Conservation (phyloP, 2,329 filamentous ascomycete genomes). For the Pyrenochaeta sp. region DNA sequence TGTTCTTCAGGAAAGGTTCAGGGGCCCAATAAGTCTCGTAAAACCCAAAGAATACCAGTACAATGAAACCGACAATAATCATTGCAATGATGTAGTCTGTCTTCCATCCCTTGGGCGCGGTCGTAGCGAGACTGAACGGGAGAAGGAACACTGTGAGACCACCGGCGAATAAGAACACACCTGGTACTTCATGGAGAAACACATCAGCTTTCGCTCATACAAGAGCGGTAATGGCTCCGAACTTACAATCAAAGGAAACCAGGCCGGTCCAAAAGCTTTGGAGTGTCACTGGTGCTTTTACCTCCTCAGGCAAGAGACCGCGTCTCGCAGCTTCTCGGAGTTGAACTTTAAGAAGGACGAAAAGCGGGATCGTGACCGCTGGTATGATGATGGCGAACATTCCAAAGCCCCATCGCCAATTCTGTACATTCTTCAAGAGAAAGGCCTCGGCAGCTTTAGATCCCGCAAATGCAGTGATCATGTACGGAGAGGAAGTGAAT, state of each 20-base stretch:
- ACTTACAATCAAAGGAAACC: slow-evolving; percentile 33
- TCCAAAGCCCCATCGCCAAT: slow-evolving; percentile 72
- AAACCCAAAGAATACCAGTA: slow-evolving; percentile 56
- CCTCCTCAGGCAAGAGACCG: slow-evolving; percentile 57
- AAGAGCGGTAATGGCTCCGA: too few species aligned
- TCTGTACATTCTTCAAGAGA: slow-evolving; percentile 57
- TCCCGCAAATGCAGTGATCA: slow-evolving; percentile 69
- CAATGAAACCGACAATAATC: slow-evolving; percentile 57
- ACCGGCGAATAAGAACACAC: slow-evolving; percentile 53
- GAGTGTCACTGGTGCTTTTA: slow-evolving; percentile 52
- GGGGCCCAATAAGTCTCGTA: slow-evolving; percentile 61
- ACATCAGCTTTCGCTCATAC: slow-evolving; percentile 1
- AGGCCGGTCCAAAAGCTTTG: slow-evolving; percentile 51
- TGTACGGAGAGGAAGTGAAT: slow-evolving; percentile 67
- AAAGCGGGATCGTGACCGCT: slow-evolving; percentile 52
- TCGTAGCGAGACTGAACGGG: slow-evolving; percentile 62
- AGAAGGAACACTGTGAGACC: slow-evolving; percentile 56
- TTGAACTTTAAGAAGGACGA: slow-evolving; percentile 29
- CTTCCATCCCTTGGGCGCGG: slow-evolving; percentile 57
- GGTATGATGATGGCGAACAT: slow-evolving; percentile 70
- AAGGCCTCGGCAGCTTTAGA: slow-evolving; percentile 64
- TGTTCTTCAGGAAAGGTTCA: slow-evolving; percentile 63
- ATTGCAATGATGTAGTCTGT: slow-evolving; percentile 59
- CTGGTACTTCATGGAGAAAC: slow-evolving; percentile 42
- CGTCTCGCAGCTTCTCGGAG: slow-evolving; percentile 63